Evolutionary conservation across 228 moss, liverwort and hornwort genomes (phyloP), one percentile per base, ranked within the genome.

Genomic region (Sphagnum fallax): DNA sequence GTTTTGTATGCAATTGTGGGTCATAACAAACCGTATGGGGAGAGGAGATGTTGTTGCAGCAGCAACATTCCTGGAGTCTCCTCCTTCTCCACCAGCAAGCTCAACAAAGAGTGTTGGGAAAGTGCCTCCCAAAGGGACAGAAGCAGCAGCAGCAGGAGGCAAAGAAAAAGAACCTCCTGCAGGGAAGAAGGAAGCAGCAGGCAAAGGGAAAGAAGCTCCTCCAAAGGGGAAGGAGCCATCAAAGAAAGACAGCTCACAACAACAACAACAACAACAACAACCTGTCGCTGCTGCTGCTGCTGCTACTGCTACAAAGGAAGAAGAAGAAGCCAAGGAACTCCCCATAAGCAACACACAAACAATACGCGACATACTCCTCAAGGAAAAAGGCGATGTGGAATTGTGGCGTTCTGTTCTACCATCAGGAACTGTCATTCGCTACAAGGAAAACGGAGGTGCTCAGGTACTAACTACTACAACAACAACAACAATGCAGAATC

Each of bases 401-500:
- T 72, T 72, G 8, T 91, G 91, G 75, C 76, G 91, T 6, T 89
- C 84, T 63, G 65, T 96, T 62, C 70, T 96, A 50, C 92, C 96
- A 0, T 81, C 88, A 0, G 91, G 96, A 66, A 92, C 79, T 16
- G 51, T 96, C 71, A 60, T 96, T 60, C 78, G 84, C 58, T 89
- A 84, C 53, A 92, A 79, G 64, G 60, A 69, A 10, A 91, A 87
- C 75, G 84, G 76, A 69, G 71, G 79, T 55, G 69, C 69, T 11
- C 81, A 91, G 82, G 95, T 95, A 64, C 5, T 12, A 1, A 51
- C 11, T 49, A 11, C 6, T 10, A 10, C 47, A 13, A 65, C 6
- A 48, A 4, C 1, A 65, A 65, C 6, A 48, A 4, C 1, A 65
- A 32, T 65, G 32, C 12, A 47, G 18, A 47, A 48, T 14, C 32